phyloP scores from a whole-genome alignment of 2,329 filamentous ascomycete genomes.

The Hirsutella thompsonii region DNA sequence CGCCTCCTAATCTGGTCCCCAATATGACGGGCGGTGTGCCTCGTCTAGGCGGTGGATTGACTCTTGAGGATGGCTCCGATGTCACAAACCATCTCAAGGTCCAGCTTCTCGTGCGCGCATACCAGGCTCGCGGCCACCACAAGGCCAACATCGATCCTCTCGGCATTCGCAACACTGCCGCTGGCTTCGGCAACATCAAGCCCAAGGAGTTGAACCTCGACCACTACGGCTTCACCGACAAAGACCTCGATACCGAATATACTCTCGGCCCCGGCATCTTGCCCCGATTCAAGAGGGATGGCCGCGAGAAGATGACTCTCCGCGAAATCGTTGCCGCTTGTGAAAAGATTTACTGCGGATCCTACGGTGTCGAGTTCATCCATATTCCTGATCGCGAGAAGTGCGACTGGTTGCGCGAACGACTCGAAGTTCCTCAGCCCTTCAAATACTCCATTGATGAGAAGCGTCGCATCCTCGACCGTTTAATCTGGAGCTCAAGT shows the following conservation, averaged over 20 bases:
- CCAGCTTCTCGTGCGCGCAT: slow-evolving; percentile 89
- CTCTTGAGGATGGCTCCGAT: slow-evolving; percentile 60
- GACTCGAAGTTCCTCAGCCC: slow-evolving; percentile 82
- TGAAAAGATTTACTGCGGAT: slow-evolving; percentile 92
- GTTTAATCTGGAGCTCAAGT: slow-evolving; percentile 95
- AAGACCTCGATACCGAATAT: slow-evolving; percentile 87
- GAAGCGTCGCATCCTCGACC: slow-evolving; percentile 94
- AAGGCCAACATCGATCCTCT: slow-evolving; percentile 96
- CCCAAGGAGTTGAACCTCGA: slow-evolving; percentile 88
- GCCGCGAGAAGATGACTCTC: slow-evolving; percentile 89
- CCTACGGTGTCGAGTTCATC: slow-evolving; percentile 97
- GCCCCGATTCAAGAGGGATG: slow-evolving; percentile 80
- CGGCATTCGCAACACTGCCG: slow-evolving; percentile 63
- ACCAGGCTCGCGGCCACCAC: slow-evolving; percentile 96
- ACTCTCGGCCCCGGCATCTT: slow-evolving; percentile 87
- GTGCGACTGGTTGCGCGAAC: slow-evolving; percentile 95
- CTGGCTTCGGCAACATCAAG: slow-evolving; percentile 75
- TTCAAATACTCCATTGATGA: slow-evolving; percentile 98
- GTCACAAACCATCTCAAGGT: slow-evolving; percentile 96
- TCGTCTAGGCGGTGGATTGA: slow-evolving; percentile 55
- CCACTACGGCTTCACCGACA: slow-evolving; percentile 90
- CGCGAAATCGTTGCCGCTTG: slow-evolving; percentile 88
- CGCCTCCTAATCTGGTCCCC: slow-evolving; percentile 83
- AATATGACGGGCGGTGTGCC: slow-evolving; percentile 68
- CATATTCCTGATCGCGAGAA: slow-evolving; percentile 96